These are phyloP conservation scores for Aureobasidium sp. DNA, from an alignment of 2,329 filamentous ascomycete genomes.

Conservation along the genomic window DNA sequence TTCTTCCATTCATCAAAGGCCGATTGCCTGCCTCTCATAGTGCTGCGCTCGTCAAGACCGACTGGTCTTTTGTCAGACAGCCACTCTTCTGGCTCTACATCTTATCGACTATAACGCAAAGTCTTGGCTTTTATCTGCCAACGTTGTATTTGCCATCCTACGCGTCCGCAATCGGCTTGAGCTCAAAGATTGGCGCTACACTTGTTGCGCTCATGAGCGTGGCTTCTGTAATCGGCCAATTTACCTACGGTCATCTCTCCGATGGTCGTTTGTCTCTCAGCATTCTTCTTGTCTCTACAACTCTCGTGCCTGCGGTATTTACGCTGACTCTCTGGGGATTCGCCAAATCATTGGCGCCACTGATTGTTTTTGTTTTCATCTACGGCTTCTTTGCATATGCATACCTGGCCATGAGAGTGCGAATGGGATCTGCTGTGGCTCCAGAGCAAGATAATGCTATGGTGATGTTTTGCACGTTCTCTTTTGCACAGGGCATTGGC, in stretches of 20 bases:
- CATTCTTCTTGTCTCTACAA: conserved; percentile 30
- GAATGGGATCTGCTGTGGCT: conserved; percentile 24
- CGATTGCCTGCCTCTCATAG: conserved; percentile 26
- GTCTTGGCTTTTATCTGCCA: conserved; percentile 35
- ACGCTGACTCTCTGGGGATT: conserved; percentile 44
- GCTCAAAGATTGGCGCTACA: too few species aligned
- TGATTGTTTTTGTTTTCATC: conserved; percentile 37
- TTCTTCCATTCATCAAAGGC: conserved; percentile 30
- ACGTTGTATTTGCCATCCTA: conserved; percentile 34
- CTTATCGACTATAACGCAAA: conserved; percentile 31
- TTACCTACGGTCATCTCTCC: conserved; percentile 32
- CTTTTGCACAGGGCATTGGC: conserved; percentile 24
- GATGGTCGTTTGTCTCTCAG: conserved; percentile 30
- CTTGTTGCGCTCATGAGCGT: conserved; percentile 27
- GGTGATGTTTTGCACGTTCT: conserved; percentile 23
- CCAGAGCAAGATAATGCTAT: conserved; percentile 20
- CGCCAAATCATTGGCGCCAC: conserved; percentile 28
- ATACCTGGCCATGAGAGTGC: conserved; percentile 29
- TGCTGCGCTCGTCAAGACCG: conserved; percentile 21
- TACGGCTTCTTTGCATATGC: conserved; percentile 42
- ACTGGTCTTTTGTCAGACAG: conserved; percentile 27
- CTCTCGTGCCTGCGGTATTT: conserved; percentile 36
- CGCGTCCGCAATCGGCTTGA: conserved; percentile 17
- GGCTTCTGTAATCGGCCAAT: conserved; percentile 30
- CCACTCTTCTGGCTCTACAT: conserved; percentile 30